A percentile compares a stretch with the other conserved stretches of the same genome.
Conservation (phyloP, 2,329 filamentous ascomycete species). For the Trichoderma koningiopsis region DNA sequence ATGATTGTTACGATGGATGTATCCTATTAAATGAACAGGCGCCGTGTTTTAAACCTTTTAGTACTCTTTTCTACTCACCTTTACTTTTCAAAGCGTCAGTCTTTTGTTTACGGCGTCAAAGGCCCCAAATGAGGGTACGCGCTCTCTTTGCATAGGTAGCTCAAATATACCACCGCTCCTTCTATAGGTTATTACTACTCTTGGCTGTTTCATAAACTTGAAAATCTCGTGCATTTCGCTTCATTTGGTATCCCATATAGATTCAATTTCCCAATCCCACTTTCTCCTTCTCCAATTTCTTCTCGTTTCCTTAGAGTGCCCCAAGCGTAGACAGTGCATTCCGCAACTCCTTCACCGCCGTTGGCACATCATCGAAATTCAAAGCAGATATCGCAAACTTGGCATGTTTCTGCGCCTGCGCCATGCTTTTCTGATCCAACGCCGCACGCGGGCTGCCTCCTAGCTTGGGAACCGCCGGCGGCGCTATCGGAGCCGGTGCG, state of each 20-base stretch:
- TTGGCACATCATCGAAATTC: slow-evolving; percentile 93
- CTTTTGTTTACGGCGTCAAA: not conserved
- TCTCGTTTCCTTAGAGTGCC: slow-evolving; percentile 42
- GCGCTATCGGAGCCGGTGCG: slow-evolving; percentile 22
- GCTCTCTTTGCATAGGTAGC: slow-evolving; percentile 13
- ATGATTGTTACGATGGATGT: slow-evolving; percentile 24
- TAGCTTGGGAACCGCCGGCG: slow-evolving; percentile 25
- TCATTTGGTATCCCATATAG: slow-evolving; percentile 8
- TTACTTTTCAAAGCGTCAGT: not conserved
- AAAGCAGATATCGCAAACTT: slow-evolving; percentile 96
- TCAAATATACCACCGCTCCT: slow-evolving; percentile 10
- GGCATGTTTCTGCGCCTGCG: slow-evolving; percentile 88
- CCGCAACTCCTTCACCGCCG: slow-evolving; percentile 81
- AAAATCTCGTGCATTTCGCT: not conserved
- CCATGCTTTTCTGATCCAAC: slow-evolving; percentile 59
- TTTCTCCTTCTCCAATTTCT: not conserved
- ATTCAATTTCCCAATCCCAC: not conserved
- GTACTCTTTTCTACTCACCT: not conserved
- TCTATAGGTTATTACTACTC: slow-evolving; percentile 13
- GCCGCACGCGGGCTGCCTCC: slow-evolving; percentile 18
- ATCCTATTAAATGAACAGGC: slow-evolving; percentile 12
- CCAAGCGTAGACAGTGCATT: slow-evolving; percentile 73
- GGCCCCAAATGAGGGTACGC: not conserved
- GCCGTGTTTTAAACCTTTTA: not conserved
- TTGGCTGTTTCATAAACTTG: not conserved